A percentile compares a stretch with the other conserved stretches of the same genome.
phyloP scores from a whole-genome alignment of 2,329 filamentous ascomycete genomes.

The Arthrinium puccinioides region DNA sequence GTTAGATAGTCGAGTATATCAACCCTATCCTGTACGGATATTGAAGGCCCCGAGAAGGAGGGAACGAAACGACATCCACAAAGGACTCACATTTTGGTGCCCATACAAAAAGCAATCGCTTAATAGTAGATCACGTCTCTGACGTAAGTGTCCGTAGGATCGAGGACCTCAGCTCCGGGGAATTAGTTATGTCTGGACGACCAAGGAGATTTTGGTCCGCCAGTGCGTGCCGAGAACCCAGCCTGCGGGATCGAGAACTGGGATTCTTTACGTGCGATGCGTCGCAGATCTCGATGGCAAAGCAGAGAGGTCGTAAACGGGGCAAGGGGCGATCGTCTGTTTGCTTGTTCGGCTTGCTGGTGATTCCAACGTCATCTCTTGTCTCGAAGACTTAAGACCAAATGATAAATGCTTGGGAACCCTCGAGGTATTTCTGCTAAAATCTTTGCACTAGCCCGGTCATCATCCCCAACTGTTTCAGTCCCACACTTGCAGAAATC shows the following conservation, averaged over 20 bases:
- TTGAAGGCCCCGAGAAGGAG: neutral
- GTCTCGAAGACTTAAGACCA: too few relatives aligned
- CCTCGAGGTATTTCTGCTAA: constrained; percentile 1
- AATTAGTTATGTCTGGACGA: constrained; percentile 1
- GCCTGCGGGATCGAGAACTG: too few relatives aligned
- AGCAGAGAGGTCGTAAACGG: too few relatives aligned
- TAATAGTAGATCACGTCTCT: constrained; percentile 1
- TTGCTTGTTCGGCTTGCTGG: too few relatives aligned
- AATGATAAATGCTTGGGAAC: constrained; percentile 3
- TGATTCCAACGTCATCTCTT: too few relatives aligned
- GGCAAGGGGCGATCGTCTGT: too few relatives aligned
- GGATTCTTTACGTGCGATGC: too few relatives aligned
- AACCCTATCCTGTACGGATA: too few relatives aligned
- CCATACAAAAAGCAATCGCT: constrained; percentile 1
- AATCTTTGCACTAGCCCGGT: constrained; percentile 2
- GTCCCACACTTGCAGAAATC: neutral
- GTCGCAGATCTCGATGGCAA: too few relatives aligned
- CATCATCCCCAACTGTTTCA: too few relatives aligned
- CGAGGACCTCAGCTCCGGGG: constrained; percentile 1
- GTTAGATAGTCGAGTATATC: neutral
- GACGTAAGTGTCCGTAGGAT: neutral
- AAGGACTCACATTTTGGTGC: neutral
- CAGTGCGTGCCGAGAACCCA: neutral
- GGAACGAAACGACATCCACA: neutral
- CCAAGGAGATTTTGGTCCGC: constrained; percentile 2